Base-by-base conservation (phyloP, 768 basidiomycete species). In the Mycena capillaripes region DNA sequence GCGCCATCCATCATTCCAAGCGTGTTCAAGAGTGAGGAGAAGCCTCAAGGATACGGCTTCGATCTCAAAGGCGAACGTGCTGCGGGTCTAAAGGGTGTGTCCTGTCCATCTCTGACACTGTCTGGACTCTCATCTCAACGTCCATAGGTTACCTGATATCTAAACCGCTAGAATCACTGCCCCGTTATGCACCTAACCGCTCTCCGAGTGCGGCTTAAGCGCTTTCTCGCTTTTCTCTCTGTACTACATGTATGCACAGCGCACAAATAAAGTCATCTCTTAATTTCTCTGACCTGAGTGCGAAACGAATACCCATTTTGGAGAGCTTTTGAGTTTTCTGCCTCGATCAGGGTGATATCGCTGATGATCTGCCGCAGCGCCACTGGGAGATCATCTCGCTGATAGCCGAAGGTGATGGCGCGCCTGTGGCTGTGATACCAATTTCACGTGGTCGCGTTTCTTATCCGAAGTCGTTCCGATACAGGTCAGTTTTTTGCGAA, bases 1-100 rank as follows among this genome's bases (percentile, higher is more conserved):
- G 77, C 81, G 5, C 81, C 83, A 1, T 79, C 84, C 5, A 82
- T 85, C 69, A 81, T 84, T 19, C 84, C 85, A 1, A 82, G 80
- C 56, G 74, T 82, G 56, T 82, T 81, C 66, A 79, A 77, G 32
- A 79, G 79, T 25, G 71, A 68, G 32, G 76, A 78, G 61, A 77
- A 76, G 40, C 29, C 50, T 73, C 34, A 42, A 29, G 89, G 91
- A 12, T 89, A 90, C 72, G 93, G 94, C 27, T 96, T 96, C 76
- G 94, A 94, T 52, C 86, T 90, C 69, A 92, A 93, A 76, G 94
- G 90, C 6, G 92, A 95, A 82, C 94, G 93, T 81, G 87, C 88
- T 63, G 93, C 92, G 8, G 91, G 85, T 12, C 81, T 90, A 76
- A 89, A 85, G 77, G 93, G 93, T 82, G 25, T 78, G 48, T 21